Evolutionary conservation across 1,139 yeast species (phyloP).

Genomic region (Arxiozyma telluris): DNA sequence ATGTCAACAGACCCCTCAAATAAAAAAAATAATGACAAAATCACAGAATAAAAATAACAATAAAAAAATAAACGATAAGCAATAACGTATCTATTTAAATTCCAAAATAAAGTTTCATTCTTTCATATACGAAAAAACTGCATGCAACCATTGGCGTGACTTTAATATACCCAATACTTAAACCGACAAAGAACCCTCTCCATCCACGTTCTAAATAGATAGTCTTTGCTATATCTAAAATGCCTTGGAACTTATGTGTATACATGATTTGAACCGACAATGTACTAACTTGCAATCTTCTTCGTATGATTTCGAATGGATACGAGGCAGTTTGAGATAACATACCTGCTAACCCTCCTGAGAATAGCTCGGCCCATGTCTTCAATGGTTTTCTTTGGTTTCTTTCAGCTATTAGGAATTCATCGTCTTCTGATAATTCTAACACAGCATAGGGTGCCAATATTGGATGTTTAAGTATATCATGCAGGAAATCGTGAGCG

Average conservation of each 20-base stretch:
- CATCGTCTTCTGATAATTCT: constrained; percentile 20
- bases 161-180: constrained; percentile 88
- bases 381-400: constrained; percentile 50
- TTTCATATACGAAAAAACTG: constrained; percentile 87
- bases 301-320: constrained; percentile 89
- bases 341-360: constrained; percentile 95
- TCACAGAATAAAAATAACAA: not conserved
- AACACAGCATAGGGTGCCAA: constrained; percentile 51
- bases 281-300: constrained; percentile 95
- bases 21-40: too few species aligned
- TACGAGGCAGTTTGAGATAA: constrained; percentile 93
- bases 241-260: constrained; percentile 36
- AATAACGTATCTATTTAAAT: constrained; percentile 33
- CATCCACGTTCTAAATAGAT: constrained; percentile 68
- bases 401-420: constrained; percentile 11
- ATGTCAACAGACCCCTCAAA: not conserved
- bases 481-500: constrained; percentile 88
- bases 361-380: constrained; percentile 85
- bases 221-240: constrained; percentile 35
- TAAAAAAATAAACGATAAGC: not conserved
- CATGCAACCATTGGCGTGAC: constrained; percentile 97
- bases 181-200: constrained; percentile 84
- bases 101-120: constrained; percentile 61
- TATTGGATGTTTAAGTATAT: constrained; percentile 54
- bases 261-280: constrained; percentile 43